Evolutionary conservation across 2,329 filamentous ascomycete genomes (phyloP).

Genomic region (Epichloe amarillans): DNA sequence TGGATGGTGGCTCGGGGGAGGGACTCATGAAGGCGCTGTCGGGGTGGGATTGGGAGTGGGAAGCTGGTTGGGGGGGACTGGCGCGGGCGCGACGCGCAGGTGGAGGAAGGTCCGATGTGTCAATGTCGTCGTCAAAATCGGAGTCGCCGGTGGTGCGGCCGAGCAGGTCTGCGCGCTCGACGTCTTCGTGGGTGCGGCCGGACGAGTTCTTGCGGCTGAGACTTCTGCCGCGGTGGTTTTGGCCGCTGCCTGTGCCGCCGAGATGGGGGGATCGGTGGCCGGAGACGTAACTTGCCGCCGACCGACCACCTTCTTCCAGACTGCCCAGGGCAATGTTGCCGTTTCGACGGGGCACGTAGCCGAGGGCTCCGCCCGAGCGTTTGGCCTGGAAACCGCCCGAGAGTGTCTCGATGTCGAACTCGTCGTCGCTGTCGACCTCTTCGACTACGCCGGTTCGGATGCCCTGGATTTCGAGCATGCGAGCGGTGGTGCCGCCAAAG

Average conservation of each 20-base stretch:
- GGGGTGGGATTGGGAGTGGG: conserved; percentile 5
- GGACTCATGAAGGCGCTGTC: conserved; percentile 19
- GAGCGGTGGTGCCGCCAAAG: conserved; percentile 90
- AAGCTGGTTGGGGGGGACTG: conserved; percentile 14
- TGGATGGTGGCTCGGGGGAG: conserved; percentile 15
- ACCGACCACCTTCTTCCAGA: conserved; percentile 26
- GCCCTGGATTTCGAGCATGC: conserved; percentile 95
- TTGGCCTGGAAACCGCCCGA: conserved; percentile 66
- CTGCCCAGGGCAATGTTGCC: conserved; percentile 46
- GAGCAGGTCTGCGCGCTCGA: conserved; percentile 44
- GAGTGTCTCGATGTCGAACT: conserved; percentile 86
- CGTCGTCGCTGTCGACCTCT: conserved; percentile 93
- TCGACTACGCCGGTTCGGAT: conserved; percentile 94
- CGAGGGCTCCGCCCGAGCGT: conserved; percentile 62
- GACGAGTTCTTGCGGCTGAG: conserved; percentile 40
- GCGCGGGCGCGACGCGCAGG: conserved; percentile 32
- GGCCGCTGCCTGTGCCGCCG: conserved; percentile 20
- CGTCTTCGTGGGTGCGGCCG: conserved; percentile 27
- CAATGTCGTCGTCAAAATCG: conserved; percentile 50
- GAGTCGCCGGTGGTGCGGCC: conserved; percentile 38
- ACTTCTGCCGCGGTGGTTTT: conserved; percentile 34
- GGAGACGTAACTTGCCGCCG: conserved; percentile 36
- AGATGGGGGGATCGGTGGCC: conserved; percentile 35
- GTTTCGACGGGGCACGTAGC: conserved; percentile 58
- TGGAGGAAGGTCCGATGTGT: conserved; percentile 53